phyloP scores from a whole-genome alignment of 106 monocot genomes.

The Dioscorea dumetorum region DNA sequence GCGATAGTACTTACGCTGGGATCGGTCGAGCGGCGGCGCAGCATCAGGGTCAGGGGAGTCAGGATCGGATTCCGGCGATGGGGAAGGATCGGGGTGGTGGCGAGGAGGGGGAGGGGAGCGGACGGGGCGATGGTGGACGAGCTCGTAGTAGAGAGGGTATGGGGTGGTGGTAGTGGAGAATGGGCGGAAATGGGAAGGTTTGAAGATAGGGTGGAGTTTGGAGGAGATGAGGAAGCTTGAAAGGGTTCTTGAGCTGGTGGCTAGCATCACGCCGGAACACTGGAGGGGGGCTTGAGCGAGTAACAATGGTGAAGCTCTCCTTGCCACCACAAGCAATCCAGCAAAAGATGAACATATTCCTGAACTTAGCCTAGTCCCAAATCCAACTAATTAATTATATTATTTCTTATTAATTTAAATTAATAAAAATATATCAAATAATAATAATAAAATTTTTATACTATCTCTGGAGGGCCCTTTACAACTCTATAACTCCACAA shows the following conservation, averaged over 20 bases:
- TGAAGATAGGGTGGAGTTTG: constrained; percentile 1
- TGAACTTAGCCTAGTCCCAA: too few relatives aligned
- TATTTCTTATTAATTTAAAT: too few relatives aligned
- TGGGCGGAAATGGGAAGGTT: constrained; percentile 10
- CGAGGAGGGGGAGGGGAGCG: constrained; percentile 11
- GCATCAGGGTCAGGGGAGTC: not conserved
- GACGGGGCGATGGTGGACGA: constrained; percentile 57
- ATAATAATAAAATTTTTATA: too few relatives aligned
- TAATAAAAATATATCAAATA: too few relatives aligned
- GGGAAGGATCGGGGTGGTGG: constrained; percentile 1
- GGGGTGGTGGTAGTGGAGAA: constrained; percentile 56
- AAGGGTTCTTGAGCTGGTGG: constrained; percentile 1
- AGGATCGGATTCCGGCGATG: not conserved
- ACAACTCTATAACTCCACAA: too few relatives aligned
- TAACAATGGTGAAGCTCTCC: too few relatives aligned
- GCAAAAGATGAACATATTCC: too few relatives aligned
- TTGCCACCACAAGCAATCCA: too few relatives aligned
- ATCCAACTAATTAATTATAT: too few relatives aligned
- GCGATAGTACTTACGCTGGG: constrained; percentile 80
- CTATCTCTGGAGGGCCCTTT: too few relatives aligned
- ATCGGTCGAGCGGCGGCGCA: constrained; percentile 37
- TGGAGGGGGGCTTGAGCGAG: too few relatives aligned
- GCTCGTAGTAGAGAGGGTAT: constrained; percentile 96
- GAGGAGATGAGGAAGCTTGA: constrained; percentile 6
- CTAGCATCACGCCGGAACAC: not conserved